Evolutionary conservation across 2,329 filamentous ascomycete species (phyloP).

Genomic region (Colletotrichum brevisporum): DNA sequence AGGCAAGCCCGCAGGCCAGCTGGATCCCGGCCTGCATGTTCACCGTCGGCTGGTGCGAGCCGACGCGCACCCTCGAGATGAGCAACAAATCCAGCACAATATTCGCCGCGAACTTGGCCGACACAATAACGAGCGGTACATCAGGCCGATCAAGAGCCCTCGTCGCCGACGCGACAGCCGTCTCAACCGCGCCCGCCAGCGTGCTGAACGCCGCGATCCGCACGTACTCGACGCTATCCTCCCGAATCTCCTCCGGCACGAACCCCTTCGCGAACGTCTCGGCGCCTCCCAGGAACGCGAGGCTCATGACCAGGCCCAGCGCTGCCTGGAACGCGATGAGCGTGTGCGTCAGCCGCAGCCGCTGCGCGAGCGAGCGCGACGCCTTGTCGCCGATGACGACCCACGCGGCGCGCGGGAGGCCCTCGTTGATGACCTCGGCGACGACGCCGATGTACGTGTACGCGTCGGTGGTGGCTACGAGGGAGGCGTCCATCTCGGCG

Average conservation of each 20-base stretch:
- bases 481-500: constrained; percentile 72
- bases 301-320: constrained; percentile 71
- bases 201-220: constrained; percentile 75
- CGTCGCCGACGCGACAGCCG: constrained; percentile 72
- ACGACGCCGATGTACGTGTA: constrained; percentile 80
- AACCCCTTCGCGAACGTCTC: constrained; percentile 71
- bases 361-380: constrained; percentile 62
- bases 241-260: constrained; percentile 71
- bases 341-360: constrained; percentile 74
- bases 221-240: constrained; percentile 73
- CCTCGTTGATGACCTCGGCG: constrained; percentile 79
- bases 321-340: constrained; percentile 72
- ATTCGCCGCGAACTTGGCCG: constrained; percentile 74
- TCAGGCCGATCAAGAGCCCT: constrained; percentile 78
- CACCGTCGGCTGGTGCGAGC: constrained; percentile 66
- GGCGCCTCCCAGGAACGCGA: constrained; percentile 70
- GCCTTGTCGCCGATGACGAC: constrained; percentile 76
- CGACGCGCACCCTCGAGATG: constrained; percentile 76
- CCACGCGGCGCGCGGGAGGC: constrained; percentile 77
- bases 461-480: constrained; percentile 74
- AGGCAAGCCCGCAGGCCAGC: constrained; percentile 70
- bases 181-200: constrained; percentile 73
- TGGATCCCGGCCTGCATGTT: constrained; percentile 76
- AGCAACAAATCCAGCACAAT: constrained; percentile 77
- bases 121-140: constrained; percentile 76